Conservation (phyloP, 768 basidiomycete species). For the Russula olivacea region DNA sequence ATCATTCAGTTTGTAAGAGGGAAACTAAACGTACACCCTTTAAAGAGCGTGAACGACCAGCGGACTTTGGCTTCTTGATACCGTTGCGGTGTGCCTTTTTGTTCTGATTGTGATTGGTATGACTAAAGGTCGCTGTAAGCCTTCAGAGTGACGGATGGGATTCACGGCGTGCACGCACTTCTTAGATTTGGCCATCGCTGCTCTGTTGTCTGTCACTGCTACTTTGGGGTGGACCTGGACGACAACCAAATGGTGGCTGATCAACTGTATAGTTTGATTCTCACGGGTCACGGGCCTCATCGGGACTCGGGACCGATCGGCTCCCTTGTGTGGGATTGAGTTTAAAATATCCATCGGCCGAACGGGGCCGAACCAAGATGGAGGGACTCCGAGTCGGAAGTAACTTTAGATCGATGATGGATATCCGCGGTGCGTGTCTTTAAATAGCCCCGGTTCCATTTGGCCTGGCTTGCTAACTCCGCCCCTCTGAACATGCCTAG, state of each 20-base stretch:
- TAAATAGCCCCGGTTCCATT: no score
- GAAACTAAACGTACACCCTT: slow-evolving; percentile 91
- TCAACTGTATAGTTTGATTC: slow-evolving; percentile 30
- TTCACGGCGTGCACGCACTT: slow-evolving; percentile 51
- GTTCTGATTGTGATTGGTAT: slow-evolving; percentile 94
- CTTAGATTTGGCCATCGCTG: slow-evolving; percentile 94
- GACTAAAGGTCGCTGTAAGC: slow-evolving; percentile 39
- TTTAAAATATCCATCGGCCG: neutral
- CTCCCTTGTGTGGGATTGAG: neutral
- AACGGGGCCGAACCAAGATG: slow-evolving; percentile 5
- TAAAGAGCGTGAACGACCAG: slow-evolving; percentile 68
- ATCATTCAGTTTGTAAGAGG: slow-evolving; percentile 31
- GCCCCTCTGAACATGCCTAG: slow-evolving; percentile 42
- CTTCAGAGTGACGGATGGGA: slow-evolving; percentile 15
- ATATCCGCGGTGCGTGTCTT: neutral
- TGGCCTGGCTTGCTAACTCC: neutral
- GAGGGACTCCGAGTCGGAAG: no score
- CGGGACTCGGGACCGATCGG: slow-evolving; percentile 17
- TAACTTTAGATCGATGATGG: neutral
- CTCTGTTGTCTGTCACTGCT: slow-evolving; percentile 22
- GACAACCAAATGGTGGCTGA: slow-evolving; percentile 27
- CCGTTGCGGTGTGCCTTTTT: slow-evolving; percentile 98
- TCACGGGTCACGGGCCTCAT: neutral
- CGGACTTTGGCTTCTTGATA: slow-evolving; percentile 71
- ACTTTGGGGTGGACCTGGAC: neutral